A percentile compares a stretch with the other conserved stretches of the same genome.
Conservation (phyloP, 139 green algal species). For the Chlamydomonas applanata region DNA sequence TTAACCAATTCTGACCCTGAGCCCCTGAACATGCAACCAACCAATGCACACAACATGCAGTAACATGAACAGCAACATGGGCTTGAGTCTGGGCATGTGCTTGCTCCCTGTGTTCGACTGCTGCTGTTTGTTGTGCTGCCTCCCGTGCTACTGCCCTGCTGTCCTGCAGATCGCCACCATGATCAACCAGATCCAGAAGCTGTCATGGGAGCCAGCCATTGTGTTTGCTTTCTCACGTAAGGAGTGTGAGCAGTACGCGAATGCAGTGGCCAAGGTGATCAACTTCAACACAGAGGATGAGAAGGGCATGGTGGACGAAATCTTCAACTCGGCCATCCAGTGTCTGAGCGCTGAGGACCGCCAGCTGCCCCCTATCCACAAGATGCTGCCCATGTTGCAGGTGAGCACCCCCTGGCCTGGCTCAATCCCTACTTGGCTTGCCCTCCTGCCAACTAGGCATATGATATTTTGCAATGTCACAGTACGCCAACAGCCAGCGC, state of each 20-base stretch:
- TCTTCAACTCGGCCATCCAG: conserved; percentile 80
- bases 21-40: no score
- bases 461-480: no score
- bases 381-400: conserved; percentile 83
- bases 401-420: conserved; percentile 13
- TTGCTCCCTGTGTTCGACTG: not conserved
- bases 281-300: conserved; percentile 68
- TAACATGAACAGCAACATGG: no score
- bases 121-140: no score
- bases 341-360: conserved; percentile 81
- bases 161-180: conserved; percentile 37
- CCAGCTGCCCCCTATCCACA: conserved; percentile 67
- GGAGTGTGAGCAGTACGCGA: conserved; percentile 13
- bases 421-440: no score
- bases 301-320: conserved; percentile 60
- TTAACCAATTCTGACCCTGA: no score
- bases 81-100: no score
- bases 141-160: no score
- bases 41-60: not conserved
- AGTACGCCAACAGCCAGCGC: no score
- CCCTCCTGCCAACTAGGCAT: no score
- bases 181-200: conserved; percentile 65
- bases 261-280: conserved; percentile 21
- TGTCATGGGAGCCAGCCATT: conserved; percentile 83
- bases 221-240: conserved; percentile 94